Percentiles rank a stretch among this genome's conserved stretches.
Conservation (phyloP, 2,329 filamentous ascomycete species). For the Ilyonectria sp. region DNA sequence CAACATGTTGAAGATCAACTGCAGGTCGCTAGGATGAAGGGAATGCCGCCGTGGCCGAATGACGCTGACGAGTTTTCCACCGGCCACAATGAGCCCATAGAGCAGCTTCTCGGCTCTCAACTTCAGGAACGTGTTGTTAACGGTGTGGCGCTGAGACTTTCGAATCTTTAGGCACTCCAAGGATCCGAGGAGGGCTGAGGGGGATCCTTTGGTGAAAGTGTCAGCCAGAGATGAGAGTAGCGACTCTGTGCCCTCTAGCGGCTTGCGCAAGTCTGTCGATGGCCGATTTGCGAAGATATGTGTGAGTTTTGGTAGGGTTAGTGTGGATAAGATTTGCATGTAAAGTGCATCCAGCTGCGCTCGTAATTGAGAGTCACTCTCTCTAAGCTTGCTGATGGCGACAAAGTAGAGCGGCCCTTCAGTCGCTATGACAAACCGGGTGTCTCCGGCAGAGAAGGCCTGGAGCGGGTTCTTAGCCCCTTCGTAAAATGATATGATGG, state of each 20-base stretch:
- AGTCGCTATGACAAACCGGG: constrained; percentile 87
- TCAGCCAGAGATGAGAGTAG: constrained; percentile 93
- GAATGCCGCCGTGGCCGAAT: constrained; percentile 95
- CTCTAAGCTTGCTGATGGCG: constrained; percentile 91
- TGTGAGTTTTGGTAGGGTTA: constrained; percentile 89
- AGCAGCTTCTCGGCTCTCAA: constrained; percentile 83
- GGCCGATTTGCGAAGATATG: constrained; percentile 91
- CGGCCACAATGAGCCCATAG: constrained; percentile 94
- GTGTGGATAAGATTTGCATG: constrained; percentile 97
- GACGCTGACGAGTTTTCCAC: constrained; percentile 93
- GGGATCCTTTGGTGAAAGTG: constrained; percentile 93
- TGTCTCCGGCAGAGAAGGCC: constrained; percentile 88
- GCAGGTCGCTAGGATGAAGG: constrained; percentile 93
- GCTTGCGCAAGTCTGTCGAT: constrained; percentile 92
- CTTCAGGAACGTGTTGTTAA: constrained; percentile 90
- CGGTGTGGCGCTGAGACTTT: constrained; percentile 86
- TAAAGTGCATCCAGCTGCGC: constrained; percentile 94
- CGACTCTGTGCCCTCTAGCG: constrained; percentile 91
- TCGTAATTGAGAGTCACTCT: constrained; percentile 90
- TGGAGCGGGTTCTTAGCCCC: constrained; percentile 82
- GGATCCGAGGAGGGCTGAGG: constrained; percentile 88
- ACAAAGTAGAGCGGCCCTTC: constrained; percentile 93
- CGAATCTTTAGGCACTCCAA: constrained; percentile 94
- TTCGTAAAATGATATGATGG: constrained; percentile 97
- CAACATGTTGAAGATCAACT: constrained; percentile 99